A percentile compares a stretch with the other conserved stretches of the same genome.
These are phyloP conservation scores for Talaromyces sp. DNA, from an alignment of 2,329 filamentous ascomycete genomes.

Conservation along the genomic window DNA sequence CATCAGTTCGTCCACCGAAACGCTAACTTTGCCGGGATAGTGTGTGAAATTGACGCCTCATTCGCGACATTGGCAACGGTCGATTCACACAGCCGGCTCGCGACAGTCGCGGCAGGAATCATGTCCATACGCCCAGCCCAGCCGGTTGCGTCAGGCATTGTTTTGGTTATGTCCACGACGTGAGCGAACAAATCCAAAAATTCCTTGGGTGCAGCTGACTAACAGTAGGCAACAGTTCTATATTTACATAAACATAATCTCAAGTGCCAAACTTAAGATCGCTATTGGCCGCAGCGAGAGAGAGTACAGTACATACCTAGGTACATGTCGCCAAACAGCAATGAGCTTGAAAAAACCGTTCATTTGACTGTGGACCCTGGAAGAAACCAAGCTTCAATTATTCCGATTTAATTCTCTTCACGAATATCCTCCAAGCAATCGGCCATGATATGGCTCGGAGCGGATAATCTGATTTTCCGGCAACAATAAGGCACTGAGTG, in stretches of 20 bases:
- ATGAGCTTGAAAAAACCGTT: too few relatives aligned
- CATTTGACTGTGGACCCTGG: too few relatives aligned
- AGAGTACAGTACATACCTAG: too few relatives aligned
- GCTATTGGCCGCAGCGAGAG: too few relatives aligned
- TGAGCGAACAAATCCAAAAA: not conserved
- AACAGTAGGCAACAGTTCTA: too few relatives aligned
- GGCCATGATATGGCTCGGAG: not conserved
- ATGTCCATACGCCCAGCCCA: conserved; percentile 1
- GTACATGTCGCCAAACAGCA: too few relatives aligned
- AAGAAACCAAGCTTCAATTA: too few relatives aligned
- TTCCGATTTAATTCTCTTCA: too few relatives aligned
- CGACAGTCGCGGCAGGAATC: not conserved
- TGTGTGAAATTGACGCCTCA: not conserved
- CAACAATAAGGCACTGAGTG: not conserved
- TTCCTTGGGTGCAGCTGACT: not conserved
- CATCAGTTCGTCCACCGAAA: not conserved
- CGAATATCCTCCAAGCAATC: too few relatives aligned
- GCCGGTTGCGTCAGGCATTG: not conserved
- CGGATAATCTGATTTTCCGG: not conserved
- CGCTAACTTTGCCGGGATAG: not conserved
- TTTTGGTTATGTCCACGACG: not conserved
- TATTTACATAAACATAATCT: too few relatives aligned
- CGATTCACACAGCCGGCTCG: not conserved
- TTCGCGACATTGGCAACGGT: not conserved
- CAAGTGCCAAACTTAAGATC: too few relatives aligned